These are phyloP conservation scores for Pseudognaphalium luteoalbum DNA, from an alignment of 129 eudicot genomes.

Conservation along the genomic window DNA sequence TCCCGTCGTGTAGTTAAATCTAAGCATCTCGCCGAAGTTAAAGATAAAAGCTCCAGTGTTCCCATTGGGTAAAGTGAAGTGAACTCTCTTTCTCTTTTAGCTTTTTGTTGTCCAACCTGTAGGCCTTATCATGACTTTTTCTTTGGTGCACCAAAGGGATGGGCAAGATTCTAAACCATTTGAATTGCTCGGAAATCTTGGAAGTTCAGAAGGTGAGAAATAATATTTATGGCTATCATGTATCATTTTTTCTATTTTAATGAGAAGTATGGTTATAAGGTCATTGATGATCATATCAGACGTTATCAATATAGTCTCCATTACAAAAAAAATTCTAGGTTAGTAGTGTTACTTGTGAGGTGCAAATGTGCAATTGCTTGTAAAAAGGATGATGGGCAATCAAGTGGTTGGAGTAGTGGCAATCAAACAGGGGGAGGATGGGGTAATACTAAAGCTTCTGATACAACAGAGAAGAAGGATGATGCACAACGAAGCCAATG, in stretches of 20 bases:
- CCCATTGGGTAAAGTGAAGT: conserved; percentile 40
- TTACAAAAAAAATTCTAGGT: too few relatives aligned
- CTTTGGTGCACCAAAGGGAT: conserved; percentile 42
- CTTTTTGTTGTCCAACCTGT: conserved; percentile 12
- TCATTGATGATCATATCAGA: too few relatives aligned
- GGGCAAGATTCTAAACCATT: conserved; percentile 61
- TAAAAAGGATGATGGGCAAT: conserved; percentile 23
- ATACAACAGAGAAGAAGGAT: conserved; percentile 27
- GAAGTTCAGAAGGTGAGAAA: too few relatives aligned
- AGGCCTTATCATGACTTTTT: conserved; percentile 13
- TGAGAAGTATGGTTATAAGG: too few relatives aligned
- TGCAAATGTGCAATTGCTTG: not conserved
- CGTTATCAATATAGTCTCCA: too few relatives aligned
- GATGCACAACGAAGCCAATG: conserved; percentile 25
- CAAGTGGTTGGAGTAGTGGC: conserved; percentile 28
- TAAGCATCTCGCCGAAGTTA: conserved; percentile 74
- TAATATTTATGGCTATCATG: too few relatives aligned
- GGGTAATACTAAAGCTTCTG: conserved; percentile 21
- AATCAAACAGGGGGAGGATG: conserved; percentile 27
- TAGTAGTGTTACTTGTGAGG: too few relatives aligned
- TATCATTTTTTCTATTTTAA: too few relatives aligned
- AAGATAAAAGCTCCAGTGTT: conserved; percentile 24
- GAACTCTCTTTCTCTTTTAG: not conserved
- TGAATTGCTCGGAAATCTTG: conserved; percentile 48
- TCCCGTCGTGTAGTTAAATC: conserved; percentile 52